Evolutionary conservation across 1,139 yeast species (phyloP), one percentile per base, ranked within the genome.

Genomic region (Petasospora fabianii): DNA sequence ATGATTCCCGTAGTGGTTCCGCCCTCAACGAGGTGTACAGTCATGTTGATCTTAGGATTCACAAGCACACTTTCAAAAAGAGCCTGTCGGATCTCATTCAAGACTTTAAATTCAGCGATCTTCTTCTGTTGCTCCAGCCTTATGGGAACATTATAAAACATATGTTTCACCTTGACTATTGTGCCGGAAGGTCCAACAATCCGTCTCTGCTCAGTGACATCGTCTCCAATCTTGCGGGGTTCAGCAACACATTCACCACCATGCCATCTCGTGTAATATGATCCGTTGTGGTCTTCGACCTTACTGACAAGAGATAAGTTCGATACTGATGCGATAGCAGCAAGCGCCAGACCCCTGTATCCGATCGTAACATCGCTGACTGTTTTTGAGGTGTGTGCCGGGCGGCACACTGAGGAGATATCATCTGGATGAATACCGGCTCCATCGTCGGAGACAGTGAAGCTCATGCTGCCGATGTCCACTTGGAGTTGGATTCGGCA

Each of bases 71-170:
- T 45, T 24, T 65, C 64, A 9, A 73, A 58, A 0, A 73, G 41
- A 7, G 52, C 53, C 9, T 50, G 48, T 43, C 69, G 66, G 1
- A 78, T 28, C 0, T 55, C 59, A n/a, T 58, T 60, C 0, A 67
- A 18, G 1, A 39, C 11, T 30, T 42, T 50, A 6, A 14, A 64
- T 42, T 24, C 54, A 50, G 29, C 47, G 42, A 51, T 43, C 6
- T 54, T 48, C n/a, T 53, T 29, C 3, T 62, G 32, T 9, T 61
- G 62, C 9, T 46, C 49, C 29, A 69, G 63, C 21, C 96, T 63
- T 2, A 84, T 88, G 0, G 90, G 88, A 2, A 76, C 38, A 28
- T 64, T 67, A 15, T 65, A 60, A 54, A 82, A 82, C 15, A 84
- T 41, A 41, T 75, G 71, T 5, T 62, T 52, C 0, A 77, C 71